Base-by-base conservation (phyloP, 257 asterid species). In the Solanum corneliomulleri region DNA sequence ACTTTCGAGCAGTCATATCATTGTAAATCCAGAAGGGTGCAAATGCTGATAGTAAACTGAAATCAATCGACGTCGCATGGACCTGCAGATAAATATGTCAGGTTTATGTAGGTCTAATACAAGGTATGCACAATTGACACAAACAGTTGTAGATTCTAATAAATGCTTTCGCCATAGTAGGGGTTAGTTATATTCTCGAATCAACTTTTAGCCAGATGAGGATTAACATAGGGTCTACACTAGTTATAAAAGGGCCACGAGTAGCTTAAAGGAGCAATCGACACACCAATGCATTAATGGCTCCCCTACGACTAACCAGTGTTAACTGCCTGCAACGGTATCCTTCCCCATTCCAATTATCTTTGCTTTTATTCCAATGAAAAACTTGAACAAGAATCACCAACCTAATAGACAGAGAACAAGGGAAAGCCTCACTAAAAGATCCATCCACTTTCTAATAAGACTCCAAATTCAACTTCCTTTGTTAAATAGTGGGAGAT, bases 21-120 rank as follows among this genome's bases (percentile, higher is more conserved):
- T 97, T 95, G 96, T 93, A 95, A 70, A 95, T 95, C 99, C 99
- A 97, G 91, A 97, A 97, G 35, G 99, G 98, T 52, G 99, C 98
- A 58, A 97, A 93, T 11, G 97, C 90, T 25, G 99, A 95, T 27
- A 94, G 91, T 85, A 97, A 92, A 77, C 89, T 62, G 69, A 94
- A 97, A 92, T 95, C 99, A 25, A 97, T 91, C 74, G 90, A 88
- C 91, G 82, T 94, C 33, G 85, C 5, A 87, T 97, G 98, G 83
- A 97, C 91, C 99, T 97, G 97, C 84, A 88, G 68, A 44, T 58
- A 47, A 45, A 71, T n/a, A 81, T 29, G 20, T 47, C 29, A 5
- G 85, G 42, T 47, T 80, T 80, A 15, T 9, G 16, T 78, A 25
- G 41, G 66, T 45, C 27, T 45, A 2, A 45, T 27, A 27, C 84